Conservation (phyloP, 1,284 basidiomycete genomes). For the Pseudozyma hubeiensis region DNA sequence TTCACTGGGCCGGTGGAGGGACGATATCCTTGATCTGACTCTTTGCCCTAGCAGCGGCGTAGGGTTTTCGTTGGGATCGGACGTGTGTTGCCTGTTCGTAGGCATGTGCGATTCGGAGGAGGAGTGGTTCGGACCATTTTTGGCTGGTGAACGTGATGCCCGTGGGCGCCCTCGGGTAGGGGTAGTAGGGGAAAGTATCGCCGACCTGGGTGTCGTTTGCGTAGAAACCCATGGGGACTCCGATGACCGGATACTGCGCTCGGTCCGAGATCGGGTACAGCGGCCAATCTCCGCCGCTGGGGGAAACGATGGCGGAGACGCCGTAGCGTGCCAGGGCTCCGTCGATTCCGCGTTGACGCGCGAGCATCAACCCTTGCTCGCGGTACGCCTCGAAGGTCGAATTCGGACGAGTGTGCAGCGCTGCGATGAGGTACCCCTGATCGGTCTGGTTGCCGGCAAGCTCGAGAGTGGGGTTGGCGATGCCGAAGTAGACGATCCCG, state of each 20-base stretch:
- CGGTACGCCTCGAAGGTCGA: slow-evolving; percentile 27
- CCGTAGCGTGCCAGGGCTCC: slow-evolving; percentile 15
- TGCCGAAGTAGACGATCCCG: slow-evolving; percentile 39
- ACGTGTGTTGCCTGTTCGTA: slow-evolving; percentile 77
- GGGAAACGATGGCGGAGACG: slow-evolving; percentile 18
- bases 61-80: slow-evolving; percentile 73
- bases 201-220: slow-evolving; percentile 19
- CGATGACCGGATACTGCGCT: slow-evolving; percentile 36
- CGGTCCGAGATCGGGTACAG: slow-evolving; percentile 25
- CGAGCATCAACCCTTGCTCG: slow-evolving; percentile 11
- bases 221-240: slow-evolving; percentile 42
- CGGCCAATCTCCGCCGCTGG: slow-evolving; percentile 26
- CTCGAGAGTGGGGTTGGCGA: slow-evolving; percentile 21
- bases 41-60: slow-evolving; percentile 74
- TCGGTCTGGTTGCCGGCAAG: slow-evolving; percentile 32
- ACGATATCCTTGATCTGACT: slow-evolving; percentile 75
- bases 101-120: slow-evolving; percentile 76
- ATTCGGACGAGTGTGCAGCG: slow-evolving; percentile 34
- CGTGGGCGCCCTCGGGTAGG: slow-evolving; percentile 70
- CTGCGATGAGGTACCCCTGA: slow-evolving; percentile 34
- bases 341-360: slow-evolving; percentile 24
- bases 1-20: not conserved
- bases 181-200: slow-evolving; percentile 21
- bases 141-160: slow-evolving; percentile 77
- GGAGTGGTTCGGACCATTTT: slow-evolving; percentile 75